These are phyloP conservation scores for Alnus glutinosa DNA, from an alignment of 306 rosid species.

Conservation along the genomic window DNA sequence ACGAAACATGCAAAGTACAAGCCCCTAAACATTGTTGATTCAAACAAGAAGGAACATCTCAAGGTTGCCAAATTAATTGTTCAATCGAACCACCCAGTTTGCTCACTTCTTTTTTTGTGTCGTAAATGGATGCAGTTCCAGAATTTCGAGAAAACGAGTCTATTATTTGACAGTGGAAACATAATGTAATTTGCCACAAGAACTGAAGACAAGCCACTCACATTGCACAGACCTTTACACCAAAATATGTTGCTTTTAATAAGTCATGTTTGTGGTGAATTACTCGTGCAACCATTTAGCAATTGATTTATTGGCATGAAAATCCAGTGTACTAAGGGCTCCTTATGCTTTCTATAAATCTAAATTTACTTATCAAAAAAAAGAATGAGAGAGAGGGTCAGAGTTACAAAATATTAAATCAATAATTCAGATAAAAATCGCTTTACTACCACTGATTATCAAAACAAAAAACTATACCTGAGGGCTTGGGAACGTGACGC, in stretches of 20 bases:
- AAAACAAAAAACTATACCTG: conserved; percentile 52
- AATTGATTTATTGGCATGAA: neutral
- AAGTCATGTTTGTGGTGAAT: neutral
- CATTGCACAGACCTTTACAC: neutral
- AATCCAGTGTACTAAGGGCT: neutral
- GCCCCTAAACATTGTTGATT: neutral
- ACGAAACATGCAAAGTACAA: neutral
- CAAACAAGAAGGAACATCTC: neutral
- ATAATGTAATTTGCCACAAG: neutral
- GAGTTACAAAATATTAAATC: neutral
- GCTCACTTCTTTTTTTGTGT: neutral
- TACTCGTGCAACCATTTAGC: neutral
- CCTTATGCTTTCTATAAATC: too few relatives aligned
- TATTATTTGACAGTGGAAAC: neutral
- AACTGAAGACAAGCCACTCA: neutral
- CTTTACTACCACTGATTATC: neutral
- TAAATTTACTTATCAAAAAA: too few relatives aligned
- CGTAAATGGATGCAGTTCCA: neutral
- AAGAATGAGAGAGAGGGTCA: neutral
- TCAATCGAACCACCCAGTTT: neutral
- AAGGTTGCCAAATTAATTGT: neutral
- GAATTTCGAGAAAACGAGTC: neutral
- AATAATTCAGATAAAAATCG: neutral
- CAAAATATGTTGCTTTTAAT: neutral
- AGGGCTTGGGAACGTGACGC: conserved; percentile 99